A percentile compares a stretch with the other conserved stretches of the same genome.
These are phyloP conservation scores for Serpula lacrymans DNA, from an alignment of 768 basidiomycete genomes.

Conservation along the genomic window DNA sequence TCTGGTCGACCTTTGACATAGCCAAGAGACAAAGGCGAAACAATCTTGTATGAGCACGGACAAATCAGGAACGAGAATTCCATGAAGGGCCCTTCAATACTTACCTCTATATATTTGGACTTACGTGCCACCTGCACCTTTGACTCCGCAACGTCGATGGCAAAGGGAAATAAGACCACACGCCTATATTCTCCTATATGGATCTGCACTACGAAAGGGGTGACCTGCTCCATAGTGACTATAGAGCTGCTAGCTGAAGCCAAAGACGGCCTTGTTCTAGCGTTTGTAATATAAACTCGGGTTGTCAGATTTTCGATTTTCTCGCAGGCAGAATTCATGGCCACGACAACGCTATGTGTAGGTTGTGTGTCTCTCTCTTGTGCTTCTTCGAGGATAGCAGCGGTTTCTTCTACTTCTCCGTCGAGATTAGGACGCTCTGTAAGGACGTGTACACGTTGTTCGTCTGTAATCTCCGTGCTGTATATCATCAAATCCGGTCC, in stretches of 20 bases:
- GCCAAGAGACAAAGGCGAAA: conserved; percentile 20
- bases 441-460: conserved; percentile 16
- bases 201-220: conserved; percentile 4
- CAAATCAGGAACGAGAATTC: background rate
- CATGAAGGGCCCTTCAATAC: background rate
- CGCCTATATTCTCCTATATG: conserved; percentile 17
- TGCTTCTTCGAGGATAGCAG: no score
- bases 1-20: conserved; percentile 15
- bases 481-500: conserved; percentile 11
- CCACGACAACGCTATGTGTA: no score
- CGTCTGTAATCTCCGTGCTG: conserved; percentile 16
- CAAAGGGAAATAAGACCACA: conserved; percentile 39
- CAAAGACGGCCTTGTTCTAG: conserved; percentile 14
- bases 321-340: conserved; percentile 12
- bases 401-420: no score
- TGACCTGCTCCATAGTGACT: conserved; percentile 13
- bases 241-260: conserved; percentile 13
- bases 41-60: conserved; percentile 32
- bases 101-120: conserved; percentile 45
- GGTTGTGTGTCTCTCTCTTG: no score
- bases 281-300: conserved; percentile 21
- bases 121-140: conserved; percentile 51
- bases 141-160: conserved; percentile 32
- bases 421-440: conserved; percentile 12
- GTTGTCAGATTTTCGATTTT: conserved; percentile 15